Base-by-base conservation (phyloP, 805 yeast genomes). In the Kuraishia cidri region DNA sequence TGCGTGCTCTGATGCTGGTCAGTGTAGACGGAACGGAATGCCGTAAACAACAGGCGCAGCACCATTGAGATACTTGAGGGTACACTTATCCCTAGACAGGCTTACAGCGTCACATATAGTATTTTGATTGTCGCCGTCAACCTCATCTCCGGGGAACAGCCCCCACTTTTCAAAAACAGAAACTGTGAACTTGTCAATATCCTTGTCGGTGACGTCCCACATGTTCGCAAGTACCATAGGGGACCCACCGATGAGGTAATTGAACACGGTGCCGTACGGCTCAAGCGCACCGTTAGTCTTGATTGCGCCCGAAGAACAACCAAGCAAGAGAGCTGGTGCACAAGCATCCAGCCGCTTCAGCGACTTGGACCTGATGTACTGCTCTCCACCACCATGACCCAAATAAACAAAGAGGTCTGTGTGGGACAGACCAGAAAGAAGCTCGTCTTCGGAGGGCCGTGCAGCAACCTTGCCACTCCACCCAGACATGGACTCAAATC, bases 371-470 rank as follows among this genome's bases (percentile, higher is more conserved):
- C 75, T 64, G 8, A 85, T 59, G 47, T 76, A 86, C 39, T 82
- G 87, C 40, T 85, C 90, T n/a, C 97, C 96, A 4, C 96, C 92
- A 0, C 97, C 97, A 56, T 92, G 99, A 0, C 99, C 99, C 33
- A 88, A 64, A 50, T 84, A 92, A 1, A 90, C 60, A 43, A 80
- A 81, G 6, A 83, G 41, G 24, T 71, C 64, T 1, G 69, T 55
- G 2, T 46, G 30, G 2, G 44, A 37, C 6, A 88, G 47, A 12
- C 64, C 62, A 0, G 54, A 32, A 1, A 65, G 39, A 23, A 87
- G 60, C 13, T 69, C 64, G 0, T 52, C 56, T 35, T 82, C 92
- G 0, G 59, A 41, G 0, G 96, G 95, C 29, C 58, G 60, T 4
- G 40, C 37, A 1, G 84, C 81, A 6, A 65, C 50, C 0, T 69